Evolutionary conservation across 1,139 yeast species (phyloP).

Genomic region (Blastobotrys serpentis): DNA sequence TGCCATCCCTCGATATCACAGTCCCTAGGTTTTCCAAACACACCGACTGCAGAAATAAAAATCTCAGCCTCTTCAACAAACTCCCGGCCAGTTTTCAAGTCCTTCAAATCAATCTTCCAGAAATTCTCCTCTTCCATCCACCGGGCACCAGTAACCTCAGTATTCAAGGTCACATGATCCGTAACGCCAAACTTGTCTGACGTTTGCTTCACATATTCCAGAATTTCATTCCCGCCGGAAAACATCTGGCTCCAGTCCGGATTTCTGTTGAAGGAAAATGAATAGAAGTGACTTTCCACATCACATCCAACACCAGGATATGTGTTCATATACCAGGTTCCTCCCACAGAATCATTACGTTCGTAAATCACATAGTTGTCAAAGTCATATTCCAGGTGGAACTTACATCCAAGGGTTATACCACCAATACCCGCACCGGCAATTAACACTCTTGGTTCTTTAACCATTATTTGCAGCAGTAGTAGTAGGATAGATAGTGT

Average conservation of each 20-base stretch:
- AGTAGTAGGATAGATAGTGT: not conserved
- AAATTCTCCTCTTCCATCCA: conserved; percentile 27
- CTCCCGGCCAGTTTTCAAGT: conserved; percentile 29
- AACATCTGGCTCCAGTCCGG: conserved; percentile 31
- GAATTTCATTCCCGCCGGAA: conserved; percentile 29
- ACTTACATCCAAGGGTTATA: conserved; percentile 26
- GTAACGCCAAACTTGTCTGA: conserved; percentile 27
- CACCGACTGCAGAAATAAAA: conserved; percentile 28
- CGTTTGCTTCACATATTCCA: conserved; percentile 26
- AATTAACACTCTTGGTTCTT: conserved; percentile 30
- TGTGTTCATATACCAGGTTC: conserved; percentile 32
- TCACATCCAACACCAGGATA: conserved; percentile 35
- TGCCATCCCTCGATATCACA: conserved; percentile 29
- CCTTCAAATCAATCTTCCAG: conserved; percentile 27
- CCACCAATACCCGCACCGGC: conserved; percentile 45
- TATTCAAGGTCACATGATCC: conserved; percentile 23
- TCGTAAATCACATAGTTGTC: conserved; percentile 40
- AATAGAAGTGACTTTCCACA: conserved; percentile 32
- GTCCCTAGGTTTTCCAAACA: conserved; percentile 27
- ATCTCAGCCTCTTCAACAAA: conserved; percentile 23
- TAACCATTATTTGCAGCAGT: conserved; percentile 1
- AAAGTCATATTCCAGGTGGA: conserved; percentile 37
- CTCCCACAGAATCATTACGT: conserved; percentile 34
- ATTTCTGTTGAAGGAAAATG: conserved; percentile 31
- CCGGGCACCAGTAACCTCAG: conserved; percentile 28